Percentiles rank a stretch among this genome's conserved stretches.
Evolutionary conservation across 78 protist genomes (phyloP).

Genomic region (Chrysochromulina parva): DNA sequence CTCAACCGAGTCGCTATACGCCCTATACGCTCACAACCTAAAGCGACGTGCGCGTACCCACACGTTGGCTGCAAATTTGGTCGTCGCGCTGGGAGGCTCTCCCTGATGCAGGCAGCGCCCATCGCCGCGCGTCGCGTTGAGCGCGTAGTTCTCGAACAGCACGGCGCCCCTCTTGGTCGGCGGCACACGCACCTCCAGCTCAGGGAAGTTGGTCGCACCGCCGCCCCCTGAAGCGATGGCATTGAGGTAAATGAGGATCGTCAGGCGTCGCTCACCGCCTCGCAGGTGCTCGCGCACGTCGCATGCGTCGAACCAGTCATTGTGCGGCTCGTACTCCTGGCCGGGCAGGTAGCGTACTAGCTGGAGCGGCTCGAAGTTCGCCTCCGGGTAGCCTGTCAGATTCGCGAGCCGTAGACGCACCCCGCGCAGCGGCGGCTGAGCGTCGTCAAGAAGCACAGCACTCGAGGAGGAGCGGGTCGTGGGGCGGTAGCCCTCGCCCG

Average conservation of each 20-base stretch:
- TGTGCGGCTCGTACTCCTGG: slow-evolving; percentile 1
- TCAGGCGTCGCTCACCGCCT: background rate
- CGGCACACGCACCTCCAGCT: background rate
- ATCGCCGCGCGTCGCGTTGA: background rate
- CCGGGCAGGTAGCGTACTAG: background rate
- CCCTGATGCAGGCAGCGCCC: background rate
- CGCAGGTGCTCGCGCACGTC: background rate
- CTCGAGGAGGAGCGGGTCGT: no score
- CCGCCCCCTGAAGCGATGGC: background rate
- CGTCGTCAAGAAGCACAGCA: no score
- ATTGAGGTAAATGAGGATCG: background rate
- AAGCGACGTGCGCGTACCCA: background rate
- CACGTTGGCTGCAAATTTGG: background rate
- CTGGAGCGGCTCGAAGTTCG: background rate
- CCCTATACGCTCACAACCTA: background rate
- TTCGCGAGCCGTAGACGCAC: background rate
- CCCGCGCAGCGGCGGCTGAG: no score
- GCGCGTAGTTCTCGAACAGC: background rate
- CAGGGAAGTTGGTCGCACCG: background rate
- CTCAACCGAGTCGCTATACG: no score
- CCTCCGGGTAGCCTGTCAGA: background rate
- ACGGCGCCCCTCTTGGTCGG: background rate
- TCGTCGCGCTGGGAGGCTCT: background rate
- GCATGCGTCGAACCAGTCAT: background rate
- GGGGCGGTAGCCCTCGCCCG: no score